These are phyloP conservation scores for Pleurotus pulmonarius DNA, from an alignment of 768 basidiomycete species.

Conservation along the genomic window DNA sequence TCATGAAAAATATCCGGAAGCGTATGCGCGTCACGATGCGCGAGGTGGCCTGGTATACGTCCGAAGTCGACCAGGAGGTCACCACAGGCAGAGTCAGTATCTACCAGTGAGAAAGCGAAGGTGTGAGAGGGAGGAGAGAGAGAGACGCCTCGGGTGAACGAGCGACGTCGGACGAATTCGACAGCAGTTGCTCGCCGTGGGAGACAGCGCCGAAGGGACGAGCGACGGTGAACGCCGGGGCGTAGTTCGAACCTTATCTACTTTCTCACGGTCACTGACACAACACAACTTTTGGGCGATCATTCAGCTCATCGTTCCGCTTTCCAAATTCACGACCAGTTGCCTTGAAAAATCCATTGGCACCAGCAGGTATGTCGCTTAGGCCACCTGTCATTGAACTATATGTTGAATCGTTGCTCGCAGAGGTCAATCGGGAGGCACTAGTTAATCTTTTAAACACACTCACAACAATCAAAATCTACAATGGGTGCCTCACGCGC, in stretches of 20 bases:
- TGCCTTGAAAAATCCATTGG: slow-evolving; percentile 97
- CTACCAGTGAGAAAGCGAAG: neutral
- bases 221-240: neutral
- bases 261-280: slow-evolving; percentile 23
- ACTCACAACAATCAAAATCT: slow-evolving; percentile 22
- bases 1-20: slow-evolving; percentile 30
- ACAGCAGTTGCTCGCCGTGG: neutral
- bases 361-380: slow-evolving; percentile 59
- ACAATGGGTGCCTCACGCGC: slow-evolving; percentile 91
- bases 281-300: slow-evolving; percentile 30
- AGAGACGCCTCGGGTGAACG: neutral
- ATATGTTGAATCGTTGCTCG: slow-evolving; percentile 7
- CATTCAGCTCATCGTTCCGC: slow-evolving; percentile 11
- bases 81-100: neutral
- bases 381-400: neutral
- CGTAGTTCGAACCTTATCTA: slow-evolving; percentile 11
- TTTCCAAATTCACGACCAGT: slow-evolving; percentile 29
- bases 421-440: slow-evolving; percentile 96
- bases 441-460: slow-evolving; percentile 31
- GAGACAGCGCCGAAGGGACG: neutral
- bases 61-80: neutral
- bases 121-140: neutral
- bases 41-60: neutral
- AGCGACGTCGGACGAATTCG: neutral
- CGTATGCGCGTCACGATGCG: slow-evolving; percentile 11